Base-by-base conservation (phyloP, 805 yeast species). In the Debaryomyces maramus region DNA sequence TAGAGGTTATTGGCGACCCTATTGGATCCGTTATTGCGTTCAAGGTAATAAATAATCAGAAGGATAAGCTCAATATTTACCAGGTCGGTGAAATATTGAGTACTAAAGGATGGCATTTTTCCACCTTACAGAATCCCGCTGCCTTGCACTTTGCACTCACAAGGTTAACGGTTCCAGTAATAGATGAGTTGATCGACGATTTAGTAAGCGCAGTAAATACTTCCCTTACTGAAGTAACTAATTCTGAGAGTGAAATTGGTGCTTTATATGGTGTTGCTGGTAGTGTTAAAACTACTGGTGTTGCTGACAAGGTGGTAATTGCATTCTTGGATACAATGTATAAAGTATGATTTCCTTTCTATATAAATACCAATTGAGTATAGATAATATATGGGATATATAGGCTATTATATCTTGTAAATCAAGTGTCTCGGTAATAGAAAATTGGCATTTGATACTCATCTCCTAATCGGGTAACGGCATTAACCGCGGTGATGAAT, bases 191-290 rank as follows among this genome's bases (percentile, higher is more conserved):
- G 49, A 59, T 83, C 16, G 41, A 48, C 0, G 85, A 78, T 47
- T 63, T 88, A 29, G 65, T 70, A 36, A 53, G 56, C 8, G 76
- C 71, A 23, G 56, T 78, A 41, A 60, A 63, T 24, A 19, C 27
- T 11, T 6, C 32, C 6, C 23, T 32, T 4, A 18, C 16, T 6
- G 43, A 26, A 5, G 44, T 36, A 4, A 76, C 79, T 15, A 48
- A 52, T 22, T 50, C 44, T 4, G 49, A 51, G 2, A 60, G 78
- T 28, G 88, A 85, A 42, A 88, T 96, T 1, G 93, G 96, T 11
- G 96, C 93, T 3, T 58, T 91, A 32, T 91, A 91, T 55, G 99
- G 99, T 50, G 95, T 91, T 34, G 98, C 98, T 2, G 97, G 97
- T 6, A 86, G 93, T 54, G 79, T 93, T 16, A 70, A 77, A 41